Evolutionary conservation across 345 rosid genomes (phyloP), one percentile per base, ranked within the genome.

Genomic region (Trapa bicornis): DNA sequence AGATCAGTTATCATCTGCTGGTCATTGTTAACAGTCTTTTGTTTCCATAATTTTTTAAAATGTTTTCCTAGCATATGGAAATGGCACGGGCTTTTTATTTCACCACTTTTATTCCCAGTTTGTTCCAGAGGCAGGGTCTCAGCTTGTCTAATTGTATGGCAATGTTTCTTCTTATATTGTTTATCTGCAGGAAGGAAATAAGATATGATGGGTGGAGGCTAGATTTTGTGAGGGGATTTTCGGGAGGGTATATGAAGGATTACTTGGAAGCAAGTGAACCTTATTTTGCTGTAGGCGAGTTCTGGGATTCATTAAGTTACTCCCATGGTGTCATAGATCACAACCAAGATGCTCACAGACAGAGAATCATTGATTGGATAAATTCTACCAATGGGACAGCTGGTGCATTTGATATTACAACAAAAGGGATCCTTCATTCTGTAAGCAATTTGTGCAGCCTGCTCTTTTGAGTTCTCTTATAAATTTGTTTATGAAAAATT

Each of bases 181-280:
- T 22, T 54, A 78, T 50, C 36, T 77, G 78, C 86, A 93, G 99
- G 76, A 79, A 85, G 7, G 99, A 90, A 77, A 87, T 93, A 75
- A 97, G 99, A 48, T 93, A 90, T 72, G 96, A 93, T 77, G 99
- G 97, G 78, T 93, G 99, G 97, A 87, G 99, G 84, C 96, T 93
- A 67, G 99, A 93, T 80, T 93, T 93, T 69, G 95, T 82, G 39
- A 84, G 99, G 87, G 99, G 99, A 53, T 93, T 93, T 75, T 93
- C 97, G 99, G 97, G 99, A 76, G 99, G 99, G 70, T 90, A 93
- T 76, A 91, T 90, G n/a, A 90, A 88, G 86, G 99, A 93, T 83
- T 93, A 93, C 74, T 54, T 93, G 80, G 95, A 88, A 75, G 83
- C 95, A 61, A 93, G 65, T 76, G 86, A 86, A 64, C 99, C 99